These are phyloP conservation scores for Verticillium longisporum DNA, from an alignment of 2,329 filamentous ascomycete species.

Conservation along the genomic window DNA sequence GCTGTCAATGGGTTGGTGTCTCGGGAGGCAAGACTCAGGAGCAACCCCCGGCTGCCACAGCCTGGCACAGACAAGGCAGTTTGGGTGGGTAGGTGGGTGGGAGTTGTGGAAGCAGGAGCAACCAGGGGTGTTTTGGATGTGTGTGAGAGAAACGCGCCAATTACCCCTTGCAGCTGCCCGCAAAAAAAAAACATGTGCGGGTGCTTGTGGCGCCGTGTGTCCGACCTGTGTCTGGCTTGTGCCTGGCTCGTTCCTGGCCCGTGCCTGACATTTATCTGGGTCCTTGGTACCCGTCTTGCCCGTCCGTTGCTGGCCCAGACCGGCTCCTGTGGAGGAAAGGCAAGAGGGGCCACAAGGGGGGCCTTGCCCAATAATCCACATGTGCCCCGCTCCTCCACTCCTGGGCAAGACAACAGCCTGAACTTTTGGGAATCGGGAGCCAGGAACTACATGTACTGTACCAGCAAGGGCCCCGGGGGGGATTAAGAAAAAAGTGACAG, in stretches of 20 bases:
- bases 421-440: not conserved
- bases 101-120: not conserved
- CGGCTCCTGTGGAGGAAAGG: not conserved
- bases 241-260: not conserved
- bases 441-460: not conserved
- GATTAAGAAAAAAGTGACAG: not conserved
- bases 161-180: slow-evolving; percentile 3
- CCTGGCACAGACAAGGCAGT: not conserved
- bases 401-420: not conserved
- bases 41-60: not conserved
- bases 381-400: not conserved
- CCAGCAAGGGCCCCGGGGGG: not conserved
- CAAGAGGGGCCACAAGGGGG: not conserved
- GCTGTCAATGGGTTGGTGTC: not conserved
- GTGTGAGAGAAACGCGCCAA: slow-evolving; percentile 8
- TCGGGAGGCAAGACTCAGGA: not conserved
- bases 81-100: not conserved
- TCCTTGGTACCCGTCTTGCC: not conserved
- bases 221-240: not conserved
- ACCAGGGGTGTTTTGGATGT: slow-evolving; percentile 8
- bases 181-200: not conserved
- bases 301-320: not conserved
- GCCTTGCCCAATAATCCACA: not conserved
- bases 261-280: not conserved
- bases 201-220: not conserved